These are phyloP conservation scores for Parasitella parasitica DNA, from an alignment of 371 early-diverging fungal genomes.

Conservation along the genomic window DNA sequence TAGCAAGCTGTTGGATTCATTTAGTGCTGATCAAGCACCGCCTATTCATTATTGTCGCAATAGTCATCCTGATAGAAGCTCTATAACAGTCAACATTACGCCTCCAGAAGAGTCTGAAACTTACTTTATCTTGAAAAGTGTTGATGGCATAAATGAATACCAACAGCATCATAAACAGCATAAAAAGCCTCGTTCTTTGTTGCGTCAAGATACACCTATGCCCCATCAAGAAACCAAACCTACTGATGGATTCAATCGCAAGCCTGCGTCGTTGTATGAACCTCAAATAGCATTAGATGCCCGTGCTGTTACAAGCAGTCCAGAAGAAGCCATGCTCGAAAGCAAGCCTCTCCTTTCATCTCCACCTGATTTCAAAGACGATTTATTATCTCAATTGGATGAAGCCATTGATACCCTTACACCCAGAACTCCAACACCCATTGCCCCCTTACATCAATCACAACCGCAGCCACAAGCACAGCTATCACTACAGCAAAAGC, in stretches of 20 bases:
- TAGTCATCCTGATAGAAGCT: conserved; percentile 44
- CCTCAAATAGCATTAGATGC: conserved; percentile 11
- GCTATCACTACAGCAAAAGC: neutral
- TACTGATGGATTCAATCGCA: conserved; percentile 3
- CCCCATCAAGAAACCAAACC: conserved; percentile 24
- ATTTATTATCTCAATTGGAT: conserved; percentile 16
- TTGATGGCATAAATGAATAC: neutral
- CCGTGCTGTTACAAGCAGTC: conserved; percentile 10
- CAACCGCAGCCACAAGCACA: neutral
- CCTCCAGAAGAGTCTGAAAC: conserved; percentile 43
- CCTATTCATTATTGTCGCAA: conserved; percentile 36
- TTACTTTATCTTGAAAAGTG: conserved; percentile 37
- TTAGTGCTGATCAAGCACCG: conserved; percentile 36
- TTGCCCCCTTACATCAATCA: neutral
- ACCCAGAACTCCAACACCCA: neutral
- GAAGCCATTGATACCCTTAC: conserved; percentile 19
- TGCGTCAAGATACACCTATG: conserved; percentile 49
- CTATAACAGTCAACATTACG: conserved; percentile 38
- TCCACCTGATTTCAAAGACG: conserved; percentile 1
- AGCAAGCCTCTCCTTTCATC: neutral
- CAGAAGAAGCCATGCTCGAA: conserved; percentile 7
- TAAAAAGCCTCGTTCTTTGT: conserved; percentile 33
- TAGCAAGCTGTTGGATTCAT: conserved; percentile 33
- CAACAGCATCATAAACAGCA: neutral
- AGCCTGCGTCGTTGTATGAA: conserved; percentile 8